A percentile compares a stretch with the other conserved stretches of the same genome.
These are phyloP conservation scores for Pleurotus djamor DNA, from an alignment of 768 basidiomycete species.

Conservation along the genomic window DNA sequence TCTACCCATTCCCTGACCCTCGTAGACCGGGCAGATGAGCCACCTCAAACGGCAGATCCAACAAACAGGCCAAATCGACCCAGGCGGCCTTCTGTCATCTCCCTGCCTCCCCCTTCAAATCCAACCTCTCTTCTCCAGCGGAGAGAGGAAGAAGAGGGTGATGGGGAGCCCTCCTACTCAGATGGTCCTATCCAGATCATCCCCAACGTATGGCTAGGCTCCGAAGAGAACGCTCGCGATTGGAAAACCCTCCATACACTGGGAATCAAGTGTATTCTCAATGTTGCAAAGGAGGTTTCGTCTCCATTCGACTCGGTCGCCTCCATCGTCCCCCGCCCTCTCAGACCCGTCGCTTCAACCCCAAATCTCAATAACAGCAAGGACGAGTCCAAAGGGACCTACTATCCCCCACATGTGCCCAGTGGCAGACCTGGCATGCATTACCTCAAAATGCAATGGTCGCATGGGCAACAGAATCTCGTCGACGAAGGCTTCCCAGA, in stretches of 20 bases:
- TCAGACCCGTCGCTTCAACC: constrained; percentile 65
- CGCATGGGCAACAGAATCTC: constrained; percentile 90
- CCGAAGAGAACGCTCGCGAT: constrained; percentile 89
- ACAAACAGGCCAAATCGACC: constrained; percentile 32
- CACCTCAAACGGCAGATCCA: constrained; percentile 26
- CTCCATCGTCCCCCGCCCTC: constrained; percentile 35
- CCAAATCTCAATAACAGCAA: constrained; percentile 51
- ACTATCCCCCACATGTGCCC: constrained; percentile 63
- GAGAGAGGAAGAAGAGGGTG: constrained; percentile 55
- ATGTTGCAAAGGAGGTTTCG: constrained; percentile 90
- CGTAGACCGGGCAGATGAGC: constrained; percentile 23
- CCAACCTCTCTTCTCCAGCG: constrained; percentile 54
- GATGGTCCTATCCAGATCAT: constrained; percentile 84
- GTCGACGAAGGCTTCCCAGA: constrained; percentile 75
- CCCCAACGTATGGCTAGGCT: constrained; percentile 87
- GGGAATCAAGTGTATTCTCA: constrained; percentile 79
- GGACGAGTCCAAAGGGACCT: constrained; percentile 42
- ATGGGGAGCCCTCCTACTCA: constrained; percentile 53
- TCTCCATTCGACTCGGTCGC: constrained; percentile 57
- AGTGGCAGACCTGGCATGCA: constrained; percentile 78
- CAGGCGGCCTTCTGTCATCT: constrained; percentile 70
- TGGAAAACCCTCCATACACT: constrained; percentile 68
- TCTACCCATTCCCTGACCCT: constrained; percentile 51
- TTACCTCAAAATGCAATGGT: constrained; percentile 90
- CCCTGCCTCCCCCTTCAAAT: constrained; percentile 58